phyloP scores from a whole-genome alignment of 1,284 basidiomycete species.

The Fomitopsis schrenkii region DNA sequence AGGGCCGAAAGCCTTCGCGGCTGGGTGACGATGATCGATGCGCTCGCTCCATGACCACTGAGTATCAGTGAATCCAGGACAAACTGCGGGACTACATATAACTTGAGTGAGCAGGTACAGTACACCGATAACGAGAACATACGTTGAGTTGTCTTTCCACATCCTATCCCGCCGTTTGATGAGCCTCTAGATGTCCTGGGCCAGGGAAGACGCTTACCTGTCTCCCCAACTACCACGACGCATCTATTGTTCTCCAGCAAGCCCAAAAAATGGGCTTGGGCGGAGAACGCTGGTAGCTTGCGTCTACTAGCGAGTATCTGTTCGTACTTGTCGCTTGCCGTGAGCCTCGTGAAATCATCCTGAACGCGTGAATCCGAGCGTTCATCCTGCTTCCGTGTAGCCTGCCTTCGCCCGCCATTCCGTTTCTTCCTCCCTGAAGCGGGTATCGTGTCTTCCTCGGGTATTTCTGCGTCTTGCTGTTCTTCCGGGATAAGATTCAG shows the following conservation, averaged over 20 bases:
- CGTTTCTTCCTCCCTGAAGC: neutral
- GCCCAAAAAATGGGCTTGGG: constrained; percentile 60
- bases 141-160: constrained; percentile 89
- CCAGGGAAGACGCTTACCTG: constrained; percentile 41
- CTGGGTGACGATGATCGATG: constrained; percentile 87
- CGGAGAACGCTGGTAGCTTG: constrained; percentile 74
- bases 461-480: neutral
- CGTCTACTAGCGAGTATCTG: constrained; percentile 55
- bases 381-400: constrained; percentile 30
- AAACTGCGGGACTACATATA: constrained; percentile 75
- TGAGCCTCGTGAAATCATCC: constrained; percentile 45
- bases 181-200: neutral
- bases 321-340: constrained; percentile 48
- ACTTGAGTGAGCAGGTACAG: constrained; percentile 13
- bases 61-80: constrained; percentile 82
- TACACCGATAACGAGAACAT: constrained; percentile 12
- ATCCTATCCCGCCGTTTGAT: constrained; percentile 42
- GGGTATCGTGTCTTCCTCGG: neutral
- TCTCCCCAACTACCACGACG: constrained; percentile 83
- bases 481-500: constrained; percentile 50
- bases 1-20: constrained; percentile 89
- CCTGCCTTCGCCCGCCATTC: constrained; percentile 6
- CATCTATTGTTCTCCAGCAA: constrained; percentile 62
- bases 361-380: constrained; percentile 54
- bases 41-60: constrained; percentile 56